A percentile compares a stretch with the other conserved stretches of the same genome.
These are phyloP conservation scores for Candida sphagnicola DNA, from an alignment of 805 yeast genomes.

Conservation along the genomic window DNA sequence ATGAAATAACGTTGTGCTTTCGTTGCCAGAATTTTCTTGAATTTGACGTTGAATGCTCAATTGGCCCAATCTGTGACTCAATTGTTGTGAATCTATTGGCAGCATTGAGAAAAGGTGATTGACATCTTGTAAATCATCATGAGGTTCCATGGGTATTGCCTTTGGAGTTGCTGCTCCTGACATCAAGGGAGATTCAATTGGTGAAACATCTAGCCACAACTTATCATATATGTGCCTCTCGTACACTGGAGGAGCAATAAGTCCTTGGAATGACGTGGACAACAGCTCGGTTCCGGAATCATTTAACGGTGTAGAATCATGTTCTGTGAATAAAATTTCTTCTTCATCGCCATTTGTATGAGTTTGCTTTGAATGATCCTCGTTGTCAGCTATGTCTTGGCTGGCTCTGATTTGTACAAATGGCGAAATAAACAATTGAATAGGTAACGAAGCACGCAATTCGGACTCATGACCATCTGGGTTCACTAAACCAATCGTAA, in stretches of 20 bases:
- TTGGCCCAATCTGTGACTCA: conserved; percentile 50
- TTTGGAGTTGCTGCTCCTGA: conserved; percentile 43
- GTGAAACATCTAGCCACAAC: conserved; percentile 65
- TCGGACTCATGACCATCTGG: conserved; percentile 94
- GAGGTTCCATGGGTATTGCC: conserved; percentile 1
- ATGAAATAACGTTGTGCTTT: background rate
- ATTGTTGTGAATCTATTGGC: conserved; percentile 34
- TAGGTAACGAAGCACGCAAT: conserved; percentile 84
- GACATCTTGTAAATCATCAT: conserved; percentile 13
- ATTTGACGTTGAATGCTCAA: conserved; percentile 47
- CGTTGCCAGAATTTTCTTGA: conserved; percentile 23
- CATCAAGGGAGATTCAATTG: conserved; percentile 40
- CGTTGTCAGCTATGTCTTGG: conserved; percentile 15
- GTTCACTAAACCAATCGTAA: conserved; percentile 72
- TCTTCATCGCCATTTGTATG: conserved; percentile 17
- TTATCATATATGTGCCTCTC: conserved; percentile 78
- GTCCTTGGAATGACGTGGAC: conserved; percentile 30
- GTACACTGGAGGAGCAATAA: conserved; percentile 83
- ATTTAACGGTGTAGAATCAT: conserved; percentile 21
- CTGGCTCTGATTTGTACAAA: conserved; percentile 67
- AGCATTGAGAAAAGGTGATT: conserved; percentile 30
- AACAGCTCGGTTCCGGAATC: conserved; percentile 17
- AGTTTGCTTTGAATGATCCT: conserved; percentile 12
- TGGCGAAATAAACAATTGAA: conserved; percentile 72
- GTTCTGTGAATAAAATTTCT: conserved; percentile 27